Evolutionary conservation across 495 filamentous ascomycete species (phyloP), one percentile per base, ranked within the genome.

Genomic region (Hypoxylon cercidicola): DNA sequence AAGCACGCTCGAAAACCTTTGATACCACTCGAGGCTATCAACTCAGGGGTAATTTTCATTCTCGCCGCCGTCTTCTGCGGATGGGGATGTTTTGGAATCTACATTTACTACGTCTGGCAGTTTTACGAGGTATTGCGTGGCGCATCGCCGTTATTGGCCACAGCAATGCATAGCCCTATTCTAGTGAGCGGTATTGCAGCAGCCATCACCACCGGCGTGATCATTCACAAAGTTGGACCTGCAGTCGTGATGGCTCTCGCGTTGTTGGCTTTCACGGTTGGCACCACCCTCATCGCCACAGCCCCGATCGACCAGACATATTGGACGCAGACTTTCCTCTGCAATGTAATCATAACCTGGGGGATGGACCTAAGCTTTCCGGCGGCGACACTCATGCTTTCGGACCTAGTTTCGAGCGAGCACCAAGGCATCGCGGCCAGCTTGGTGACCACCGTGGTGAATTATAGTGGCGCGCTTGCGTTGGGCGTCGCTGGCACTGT

Each of bases 51-150:
- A 1, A 77, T 74, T 10, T 85, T 84, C 67, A 81, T 88, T 8
- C 76, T 89, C 9, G 82, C 76, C 8, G 83, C 83, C 41, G 79
- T 88, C 30, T 80, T 83, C 8, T 78, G 74, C 25, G 88, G 87
- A 1, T 90, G 88, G 89, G 80, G 79, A 45, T 81, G 78, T 65
- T 89, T 89, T 62, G 87, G 87, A 16, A 87, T 89, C 46, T 82
- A 83, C 68, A 74, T 85, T 44, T 89, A 80, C 71, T 90, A 90
- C 65, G 73, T 79, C 30, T 87, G 77, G 62, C 77, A 82, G 39
- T 87, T 87, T 62, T 70, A 88, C 60, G 79, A 84, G 52, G 75
- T 79, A 9, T 68, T 88, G 37, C 78, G 81, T n/a, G 79, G 77
- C 8, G 64, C 78, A 16, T 71, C 77, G 16, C 81, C 82, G 1